These are phyloP conservation scores for Infundibulicybe gibba DNA, from an alignment of 768 basidiomycete genomes.

Conservation along the genomic window DNA sequence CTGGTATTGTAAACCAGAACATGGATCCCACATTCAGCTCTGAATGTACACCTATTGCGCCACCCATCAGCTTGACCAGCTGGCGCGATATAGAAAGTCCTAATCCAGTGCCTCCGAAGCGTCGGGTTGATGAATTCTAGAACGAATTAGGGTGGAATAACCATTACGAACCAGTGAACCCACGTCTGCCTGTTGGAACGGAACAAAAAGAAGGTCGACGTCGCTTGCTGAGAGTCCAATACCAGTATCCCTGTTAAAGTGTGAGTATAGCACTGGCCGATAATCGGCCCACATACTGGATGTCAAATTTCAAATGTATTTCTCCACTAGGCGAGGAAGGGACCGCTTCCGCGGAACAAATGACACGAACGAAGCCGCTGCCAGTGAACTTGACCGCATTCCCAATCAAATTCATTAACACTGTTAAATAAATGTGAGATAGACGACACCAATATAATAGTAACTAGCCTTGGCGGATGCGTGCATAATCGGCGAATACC, in stretches of 20 bases:
- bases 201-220: conserved; percentile 64
- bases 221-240: conserved; percentile 68
- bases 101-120: conserved; percentile 76
- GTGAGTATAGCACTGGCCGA: not conserved
- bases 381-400: conserved; percentile 77
- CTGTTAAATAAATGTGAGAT: conserved; percentile 25
- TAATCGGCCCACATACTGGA: conserved; percentile 38
- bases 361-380: conserved; percentile 58
- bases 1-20: conserved; percentile 76
- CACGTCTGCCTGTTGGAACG: conserved; percentile 74
- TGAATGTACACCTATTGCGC: conserved; percentile 67
- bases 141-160: not conserved
- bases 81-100: conserved; percentile 74
- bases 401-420: conserved; percentile 74
- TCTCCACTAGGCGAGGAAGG: conserved; percentile 32
- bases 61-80: conserved; percentile 73
- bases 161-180: conserved; percentile 5
- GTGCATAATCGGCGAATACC: conserved; percentile 72
- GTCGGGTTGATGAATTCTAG: conserved; percentile 67
- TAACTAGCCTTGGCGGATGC: conserved; percentile 64
- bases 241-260: conserved; percentile 55
- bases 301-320: conserved; percentile 59
- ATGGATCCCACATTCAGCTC: conserved; percentile 59
- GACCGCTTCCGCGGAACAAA: conserved; percentile 48
- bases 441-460: not conserved